phyloP scores from a whole-genome alignment of 139 green algal genomes.

The Closterium sp. region DNA sequence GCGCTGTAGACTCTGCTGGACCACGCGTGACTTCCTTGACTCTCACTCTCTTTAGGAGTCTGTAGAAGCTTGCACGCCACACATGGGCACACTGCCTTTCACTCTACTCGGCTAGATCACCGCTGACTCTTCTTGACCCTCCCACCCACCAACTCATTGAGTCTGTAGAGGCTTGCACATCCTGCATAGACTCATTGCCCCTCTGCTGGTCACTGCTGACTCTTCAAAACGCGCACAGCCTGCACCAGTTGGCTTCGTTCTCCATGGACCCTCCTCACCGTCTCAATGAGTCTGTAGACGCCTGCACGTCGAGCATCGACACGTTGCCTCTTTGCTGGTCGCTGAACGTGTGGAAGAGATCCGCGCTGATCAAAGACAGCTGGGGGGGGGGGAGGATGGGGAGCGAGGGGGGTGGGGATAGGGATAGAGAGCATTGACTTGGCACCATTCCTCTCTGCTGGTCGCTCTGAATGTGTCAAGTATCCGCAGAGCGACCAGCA shows the following conservation, averaged over 20 bases:
- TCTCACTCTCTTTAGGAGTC: not conserved
- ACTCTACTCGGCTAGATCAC: not conserved
- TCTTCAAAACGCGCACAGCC: no score
- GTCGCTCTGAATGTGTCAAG: no score
- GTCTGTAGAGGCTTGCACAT: constrained; percentile 14
- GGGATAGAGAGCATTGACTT: not conserved
- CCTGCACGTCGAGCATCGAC: constrained; percentile 19
- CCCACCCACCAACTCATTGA: constrained; percentile 37
- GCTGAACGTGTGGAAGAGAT: constrained; percentile 70
- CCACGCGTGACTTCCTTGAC: not conserved
- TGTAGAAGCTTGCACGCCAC: no score
- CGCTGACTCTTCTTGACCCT: not conserved
- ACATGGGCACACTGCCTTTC: not conserved
- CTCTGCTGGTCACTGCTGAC: not conserved
- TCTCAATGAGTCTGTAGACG: constrained; percentile 16
- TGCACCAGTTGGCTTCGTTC: no score
- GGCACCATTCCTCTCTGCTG: no score
- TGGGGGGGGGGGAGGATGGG: constrained; percentile 52
- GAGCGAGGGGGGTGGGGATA: not conserved
- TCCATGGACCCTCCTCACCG: no score
- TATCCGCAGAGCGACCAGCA: no score
- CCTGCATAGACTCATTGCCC: constrained; percentile 22
- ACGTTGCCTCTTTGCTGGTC: constrained; percentile 11
- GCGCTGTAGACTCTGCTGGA: no score
- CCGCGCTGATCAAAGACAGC: constrained; percentile 69